These are phyloP conservation scores for Jatropha multifida DNA, from an alignment of 441 rosid genomes.

Conservation along the genomic window DNA sequence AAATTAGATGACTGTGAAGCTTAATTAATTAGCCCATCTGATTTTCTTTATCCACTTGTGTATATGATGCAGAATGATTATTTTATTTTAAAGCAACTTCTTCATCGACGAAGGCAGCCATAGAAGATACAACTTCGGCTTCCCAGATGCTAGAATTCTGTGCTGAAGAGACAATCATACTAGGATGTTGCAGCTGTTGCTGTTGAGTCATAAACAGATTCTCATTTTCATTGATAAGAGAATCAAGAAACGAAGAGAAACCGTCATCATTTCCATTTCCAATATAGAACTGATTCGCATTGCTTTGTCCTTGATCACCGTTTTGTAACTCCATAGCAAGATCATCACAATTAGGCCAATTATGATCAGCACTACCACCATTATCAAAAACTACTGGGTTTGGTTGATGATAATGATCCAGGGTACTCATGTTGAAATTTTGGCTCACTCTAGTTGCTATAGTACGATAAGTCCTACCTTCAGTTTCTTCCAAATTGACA, in stretches of 20 bases:
- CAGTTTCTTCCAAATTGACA: constrained; percentile 22
- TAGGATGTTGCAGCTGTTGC: constrained; percentile 20
- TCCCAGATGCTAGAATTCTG: constrained; percentile 23
- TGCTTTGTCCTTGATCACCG: constrained; percentile 17
- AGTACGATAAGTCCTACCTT: constrained; percentile 5
- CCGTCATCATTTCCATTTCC: constrained; percentile 43
- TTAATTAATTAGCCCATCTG: background rate
- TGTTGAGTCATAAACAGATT: constrained; percentile 39
- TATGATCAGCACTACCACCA: background rate
- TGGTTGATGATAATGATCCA: constrained; percentile 14
- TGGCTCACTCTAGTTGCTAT: constrained; percentile 21
- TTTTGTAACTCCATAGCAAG: constrained; percentile 22
- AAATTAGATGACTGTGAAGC: background rate
- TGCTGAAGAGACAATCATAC: background rate
- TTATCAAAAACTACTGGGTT: constrained; percentile 3
- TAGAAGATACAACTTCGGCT: constrained; percentile 22
- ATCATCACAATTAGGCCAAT: constrained; percentile 17
- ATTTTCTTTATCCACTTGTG: background rate
- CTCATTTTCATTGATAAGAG: constrained; percentile 61
- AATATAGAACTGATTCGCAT: constrained; percentile 13
- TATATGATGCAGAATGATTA: constrained; percentile 13
- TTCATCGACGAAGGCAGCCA: constrained; percentile 24
- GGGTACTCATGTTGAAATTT: constrained; percentile 1
- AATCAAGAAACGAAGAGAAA: constrained; percentile 66
- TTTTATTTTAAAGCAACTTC: constrained; percentile 15